These are phyloP conservation scores for Hanseniaspora mollemarum DNA, from an alignment of 805 yeast genomes.

Conservation along the genomic window DNA sequence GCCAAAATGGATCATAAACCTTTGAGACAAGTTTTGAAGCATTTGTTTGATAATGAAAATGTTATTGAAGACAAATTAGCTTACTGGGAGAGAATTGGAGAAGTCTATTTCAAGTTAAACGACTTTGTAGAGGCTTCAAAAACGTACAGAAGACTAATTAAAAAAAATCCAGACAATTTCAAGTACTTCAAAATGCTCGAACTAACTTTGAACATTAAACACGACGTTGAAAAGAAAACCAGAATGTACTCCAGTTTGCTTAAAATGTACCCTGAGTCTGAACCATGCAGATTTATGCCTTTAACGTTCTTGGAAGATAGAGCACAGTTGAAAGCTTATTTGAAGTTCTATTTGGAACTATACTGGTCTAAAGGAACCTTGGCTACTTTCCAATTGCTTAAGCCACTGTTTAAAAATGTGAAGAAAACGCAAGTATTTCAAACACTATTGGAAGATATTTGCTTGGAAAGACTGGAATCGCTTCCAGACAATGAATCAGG, in stretches of 20 bases:
- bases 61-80: conserved; percentile 49
- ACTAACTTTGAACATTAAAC: conserved; percentile 41
- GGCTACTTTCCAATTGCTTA: conserved; percentile 74
- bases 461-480: conserved; percentile 33
- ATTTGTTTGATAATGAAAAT: conserved; percentile 44
- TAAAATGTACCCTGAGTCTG: conserved; percentile 68
- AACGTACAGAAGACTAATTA: conserved; percentile 55
- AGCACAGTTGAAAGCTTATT: conserved; percentile 34
- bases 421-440: conserved; percentile 32
- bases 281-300: conserved; percentile 69
- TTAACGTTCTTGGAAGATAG: conserved; percentile 55
- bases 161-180: conserved; percentile 75
- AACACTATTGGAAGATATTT: conserved; percentile 41
- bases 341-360: conserved; percentile 42
- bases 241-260: conserved; percentile 55
- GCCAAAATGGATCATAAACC: conserved; percentile 24
- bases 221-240: conserved; percentile 40
- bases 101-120: conserved; percentile 48
- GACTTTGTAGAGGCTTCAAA: conserved; percentile 52
- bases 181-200: conserved; percentile 60
- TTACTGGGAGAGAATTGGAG: conserved; percentile 55
- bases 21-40: conserved; percentile 49
- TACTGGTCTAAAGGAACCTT: conserved; percentile 78
- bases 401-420: conserved; percentile 50
- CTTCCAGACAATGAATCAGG: conserved; percentile 30